Evolutionary conservation across 2,329 filamentous ascomycete species (phyloP).

Genomic region (Lomentospora prolificans): DNA sequence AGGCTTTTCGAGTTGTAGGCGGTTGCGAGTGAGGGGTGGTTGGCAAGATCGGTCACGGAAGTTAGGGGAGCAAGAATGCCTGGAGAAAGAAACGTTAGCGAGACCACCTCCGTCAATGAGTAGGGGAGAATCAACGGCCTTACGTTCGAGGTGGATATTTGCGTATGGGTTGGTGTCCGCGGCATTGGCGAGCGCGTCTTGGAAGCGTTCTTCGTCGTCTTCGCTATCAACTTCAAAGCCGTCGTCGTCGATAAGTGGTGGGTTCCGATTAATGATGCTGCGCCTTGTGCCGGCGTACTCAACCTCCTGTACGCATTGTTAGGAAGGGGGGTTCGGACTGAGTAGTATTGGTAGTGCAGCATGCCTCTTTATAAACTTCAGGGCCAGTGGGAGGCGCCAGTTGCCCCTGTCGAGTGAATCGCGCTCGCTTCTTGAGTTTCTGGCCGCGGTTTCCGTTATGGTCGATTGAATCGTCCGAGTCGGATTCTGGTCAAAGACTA

Average conservation of each 20-base stretch:
- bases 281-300: conserved; percentile 65
- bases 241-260: conserved; percentile 63
- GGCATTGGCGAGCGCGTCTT: conserved; percentile 51
- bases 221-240: conserved; percentile 67
- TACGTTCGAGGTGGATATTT: conserved; percentile 61
- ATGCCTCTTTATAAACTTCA: conserved; percentile 61
- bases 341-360: conserved; percentile 15
- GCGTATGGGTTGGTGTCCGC: conserved; percentile 66
- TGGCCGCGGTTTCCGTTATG: conserved; percentile 65
- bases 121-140: conserved; percentile 18
- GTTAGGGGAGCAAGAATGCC: conserved; percentile 68
- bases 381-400: conserved; percentile 57
- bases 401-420: conserved; percentile 61
- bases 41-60: conserved; percentile 61
- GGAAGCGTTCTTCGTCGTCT: conserved; percentile 54
- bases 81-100: conserved; percentile 23
- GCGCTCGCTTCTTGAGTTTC: conserved; percentile 67
- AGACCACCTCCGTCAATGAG: background rate
- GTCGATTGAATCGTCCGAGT: conserved; percentile 64
- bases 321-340: too few relatives aligned
- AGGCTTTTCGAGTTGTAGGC: conserved; percentile 68
- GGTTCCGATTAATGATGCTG: conserved; percentile 65
- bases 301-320: conserved; percentile 42
- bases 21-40: conserved; percentile 63
- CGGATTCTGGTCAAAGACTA: conserved; percentile 49